phyloP scores from a whole-genome alignment of 2,329 filamentous ascomycete species.

The Xylariaceae sp. region DNA sequence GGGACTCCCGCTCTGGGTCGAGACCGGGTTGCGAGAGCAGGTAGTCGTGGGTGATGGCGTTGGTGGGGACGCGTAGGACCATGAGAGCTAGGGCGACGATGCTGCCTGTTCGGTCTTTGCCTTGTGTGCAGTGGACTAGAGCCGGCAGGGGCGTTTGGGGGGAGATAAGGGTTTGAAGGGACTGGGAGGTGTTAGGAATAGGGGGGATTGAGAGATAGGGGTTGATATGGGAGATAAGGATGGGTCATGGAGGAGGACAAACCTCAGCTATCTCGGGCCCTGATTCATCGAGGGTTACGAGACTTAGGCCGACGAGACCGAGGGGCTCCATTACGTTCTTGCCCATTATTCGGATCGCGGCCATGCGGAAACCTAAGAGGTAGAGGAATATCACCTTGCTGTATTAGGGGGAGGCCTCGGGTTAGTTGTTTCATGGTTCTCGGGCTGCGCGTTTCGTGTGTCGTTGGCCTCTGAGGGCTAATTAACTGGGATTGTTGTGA shows the following conservation, averaged over 20 bases:
- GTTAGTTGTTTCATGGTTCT: neutral
- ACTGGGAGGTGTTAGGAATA: constrained; percentile 23
- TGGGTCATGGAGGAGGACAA: neutral
- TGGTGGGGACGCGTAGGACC: constrained; percentile 50
- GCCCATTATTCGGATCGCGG: constrained; percentile 65
- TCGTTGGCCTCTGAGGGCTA: no score
- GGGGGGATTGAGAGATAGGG: neutral
- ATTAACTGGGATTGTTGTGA: neutral
- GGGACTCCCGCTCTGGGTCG: constrained; percentile 53
- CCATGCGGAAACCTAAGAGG: constrained; percentile 58
- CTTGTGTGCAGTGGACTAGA: constrained; percentile 80
- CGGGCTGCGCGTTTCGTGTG: neutral
- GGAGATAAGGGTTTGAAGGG: constrained; percentile 46
- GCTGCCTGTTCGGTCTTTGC: constrained; percentile 79
- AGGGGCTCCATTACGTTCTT: constrained; percentile 65
- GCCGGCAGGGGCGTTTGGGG: constrained; percentile 52
- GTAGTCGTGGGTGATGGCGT: constrained; percentile 68
- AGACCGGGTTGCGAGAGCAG: constrained; percentile 57
- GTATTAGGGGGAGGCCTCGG: neutral
- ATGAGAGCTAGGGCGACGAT: constrained; percentile 64
- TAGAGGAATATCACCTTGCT: constrained; percentile 55
- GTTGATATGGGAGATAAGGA: neutral
- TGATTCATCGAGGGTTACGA: constrained; percentile 64
- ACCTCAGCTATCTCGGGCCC: constrained; percentile 53
- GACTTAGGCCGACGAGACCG: constrained; percentile 65